These are phyloP conservation scores for Krasilnikovozyma curviuscula DNA, from an alignment of 768 basidiomycete genomes.

Conservation along the genomic window DNA sequence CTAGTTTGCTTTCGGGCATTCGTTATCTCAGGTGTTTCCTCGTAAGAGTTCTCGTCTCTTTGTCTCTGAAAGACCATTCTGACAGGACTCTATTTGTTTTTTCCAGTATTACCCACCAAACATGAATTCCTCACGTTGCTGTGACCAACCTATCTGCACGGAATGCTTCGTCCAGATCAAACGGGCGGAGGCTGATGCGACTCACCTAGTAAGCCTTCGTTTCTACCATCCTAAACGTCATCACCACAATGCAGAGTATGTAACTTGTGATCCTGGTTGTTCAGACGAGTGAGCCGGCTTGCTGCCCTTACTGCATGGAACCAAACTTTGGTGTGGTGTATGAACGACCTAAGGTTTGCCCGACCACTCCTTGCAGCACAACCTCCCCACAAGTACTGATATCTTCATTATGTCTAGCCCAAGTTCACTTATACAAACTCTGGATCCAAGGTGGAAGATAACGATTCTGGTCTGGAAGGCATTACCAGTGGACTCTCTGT, in stretches of 20 bases:
- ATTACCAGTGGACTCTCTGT: not conserved
- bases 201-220: constrained; percentile 47
- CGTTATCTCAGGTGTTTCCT: constrained; percentile 5
- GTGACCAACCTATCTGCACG: constrained; percentile 95
- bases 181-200: constrained; percentile 79
- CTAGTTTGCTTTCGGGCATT: not conserved
- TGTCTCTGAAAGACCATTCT: not conserved
- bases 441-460: not conserved
- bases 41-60: not conserved
- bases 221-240: not conserved
- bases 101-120: constrained; percentile 85
- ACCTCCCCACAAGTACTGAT: no score
- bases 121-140: constrained; percentile 92
- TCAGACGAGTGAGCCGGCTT: constrained; percentile 49
- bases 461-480: not conserved
- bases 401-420: not conserved
- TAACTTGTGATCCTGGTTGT: not conserved
- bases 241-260: not conserved
- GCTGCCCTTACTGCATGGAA: constrained; percentile 94
- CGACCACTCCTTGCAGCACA: no score
- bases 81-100: constrained; percentile 14
- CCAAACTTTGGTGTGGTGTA: constrained; percentile 92
- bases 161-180: constrained; percentile 99
- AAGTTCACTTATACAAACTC: not conserved
- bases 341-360: constrained; percentile 51